Evolutionary conservation across 2,329 filamentous ascomycete genomes (phyloP).

Genomic region (Cercospora sojina): DNA sequence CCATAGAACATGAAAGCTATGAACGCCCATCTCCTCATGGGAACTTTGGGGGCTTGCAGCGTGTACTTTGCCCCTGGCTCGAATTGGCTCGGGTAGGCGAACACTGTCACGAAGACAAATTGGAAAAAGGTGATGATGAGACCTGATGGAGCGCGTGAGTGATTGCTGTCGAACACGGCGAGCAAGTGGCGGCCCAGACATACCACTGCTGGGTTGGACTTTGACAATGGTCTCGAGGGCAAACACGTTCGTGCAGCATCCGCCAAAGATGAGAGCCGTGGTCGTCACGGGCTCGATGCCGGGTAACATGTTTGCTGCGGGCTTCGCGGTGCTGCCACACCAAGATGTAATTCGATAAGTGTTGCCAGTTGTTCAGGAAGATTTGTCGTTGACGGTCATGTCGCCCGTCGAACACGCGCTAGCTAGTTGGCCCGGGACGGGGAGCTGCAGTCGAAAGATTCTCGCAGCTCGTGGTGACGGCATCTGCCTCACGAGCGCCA

Average conservation of each 20-base stretch:
- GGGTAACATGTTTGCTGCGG: constrained; percentile 13
- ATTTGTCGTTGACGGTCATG: neutral
- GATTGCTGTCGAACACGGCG: neutral
- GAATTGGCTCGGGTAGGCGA: constrained; percentile 48
- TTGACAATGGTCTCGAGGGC: constrained; percentile 93
- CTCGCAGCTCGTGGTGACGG: neutral
- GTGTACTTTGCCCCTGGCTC: constrained; percentile 64
- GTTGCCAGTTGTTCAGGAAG: neutral
- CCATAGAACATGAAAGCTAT: constrained; percentile 89
- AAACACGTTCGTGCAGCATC: constrained; percentile 96
- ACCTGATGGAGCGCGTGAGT: constrained; percentile 50
- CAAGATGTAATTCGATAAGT: neutral
- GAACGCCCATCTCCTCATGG: constrained; percentile 77
- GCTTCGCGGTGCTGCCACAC: neutral
- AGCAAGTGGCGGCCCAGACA: constrained; percentile 21
- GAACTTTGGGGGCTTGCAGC: constrained; percentile 74
- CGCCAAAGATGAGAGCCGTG: constrained; percentile 86
- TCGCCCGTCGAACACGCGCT: neutral
- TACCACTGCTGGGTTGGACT: constrained; percentile 81
- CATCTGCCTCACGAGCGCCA: neutral
- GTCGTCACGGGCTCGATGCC: constrained; percentile 49
- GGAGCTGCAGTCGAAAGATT: neutral
- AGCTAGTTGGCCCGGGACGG: neutral
- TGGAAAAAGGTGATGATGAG: constrained; percentile 58
- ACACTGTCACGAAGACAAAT: constrained; percentile 63